Conservation (phyloP, 1,139 yeast genomes). For the Candida neerlandica region DNA sequence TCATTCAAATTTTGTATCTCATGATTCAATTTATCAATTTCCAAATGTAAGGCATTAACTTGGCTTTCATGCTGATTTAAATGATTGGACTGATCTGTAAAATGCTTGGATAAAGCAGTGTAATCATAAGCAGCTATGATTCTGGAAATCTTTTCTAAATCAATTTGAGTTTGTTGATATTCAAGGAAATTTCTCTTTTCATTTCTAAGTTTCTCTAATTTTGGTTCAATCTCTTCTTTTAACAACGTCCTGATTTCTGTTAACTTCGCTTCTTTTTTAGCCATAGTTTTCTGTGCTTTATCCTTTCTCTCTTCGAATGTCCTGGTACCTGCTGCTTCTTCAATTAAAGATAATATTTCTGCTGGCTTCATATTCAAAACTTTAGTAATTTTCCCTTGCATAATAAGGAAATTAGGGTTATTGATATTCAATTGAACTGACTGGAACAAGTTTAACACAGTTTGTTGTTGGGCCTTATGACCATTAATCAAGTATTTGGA, state of each 20-base stretch:
- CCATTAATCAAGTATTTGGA: conserved; percentile 94
- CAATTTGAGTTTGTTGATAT: conserved; percentile 81
- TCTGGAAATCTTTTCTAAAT: conserved; percentile 72
- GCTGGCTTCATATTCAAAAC: conserved; percentile 94
- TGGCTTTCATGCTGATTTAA: conserved; percentile 38
- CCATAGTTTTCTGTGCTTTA: conserved; percentile 89
- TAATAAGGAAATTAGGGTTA: conserved; percentile 93
- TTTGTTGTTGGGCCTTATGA: conserved; percentile 93
- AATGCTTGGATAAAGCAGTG: conserved; percentile 42
- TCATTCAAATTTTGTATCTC: conserved; percentile 65
- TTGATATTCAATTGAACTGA: conserved; percentile 94
- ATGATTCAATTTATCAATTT: conserved; percentile 45
- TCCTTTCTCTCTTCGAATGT: conserved; percentile 94
- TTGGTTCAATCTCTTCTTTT: conserved; percentile 90
- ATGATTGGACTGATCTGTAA: conserved; percentile 41
- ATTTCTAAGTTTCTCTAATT: conserved; percentile 73
- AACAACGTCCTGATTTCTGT: conserved; percentile 74
- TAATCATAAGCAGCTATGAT: conserved; percentile 82
- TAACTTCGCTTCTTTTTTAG: conserved; percentile 83
- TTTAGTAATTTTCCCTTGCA: conserved; percentile 98
- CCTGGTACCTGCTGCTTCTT: conserved; percentile 98
- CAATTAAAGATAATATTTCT: conserved; percentile 87
- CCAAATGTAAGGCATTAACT: conserved; percentile 37
- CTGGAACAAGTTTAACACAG: conserved; percentile 87
- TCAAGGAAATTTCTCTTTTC: conserved; percentile 86